These are phyloP conservation scores for Neonectria sp. DNA, from an alignment of 2,329 filamentous ascomycete genomes.

Conservation along the genomic window DNA sequence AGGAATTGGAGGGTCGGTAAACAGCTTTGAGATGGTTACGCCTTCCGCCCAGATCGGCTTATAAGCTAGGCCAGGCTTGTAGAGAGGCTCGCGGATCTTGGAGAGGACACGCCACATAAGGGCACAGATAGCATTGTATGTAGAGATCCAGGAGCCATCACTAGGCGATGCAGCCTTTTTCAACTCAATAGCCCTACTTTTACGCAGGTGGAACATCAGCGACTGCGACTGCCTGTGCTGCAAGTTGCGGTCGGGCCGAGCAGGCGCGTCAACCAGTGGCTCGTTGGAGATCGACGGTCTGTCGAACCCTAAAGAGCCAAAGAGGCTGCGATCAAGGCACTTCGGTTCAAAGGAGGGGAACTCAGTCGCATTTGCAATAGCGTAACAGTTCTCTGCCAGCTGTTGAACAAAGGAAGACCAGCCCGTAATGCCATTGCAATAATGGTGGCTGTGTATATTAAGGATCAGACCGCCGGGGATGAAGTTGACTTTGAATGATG, in stretches of 20 bases:
- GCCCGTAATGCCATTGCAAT: slow-evolving; percentile 57
- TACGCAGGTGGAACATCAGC: slow-evolving; percentile 29
- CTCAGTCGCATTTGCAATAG: slow-evolving; percentile 48
- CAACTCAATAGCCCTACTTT: slow-evolving; percentile 24
- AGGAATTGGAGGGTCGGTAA: slow-evolving; percentile 52
- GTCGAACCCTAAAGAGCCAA: slow-evolving; percentile 40
- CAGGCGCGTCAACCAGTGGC: slow-evolving; percentile 23
- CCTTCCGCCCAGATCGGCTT: slow-evolving; percentile 54
- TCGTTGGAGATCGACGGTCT: slow-evolving; percentile 10
- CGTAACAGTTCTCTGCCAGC: slow-evolving; percentile 59
- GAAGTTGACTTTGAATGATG: slow-evolving; percentile 59
- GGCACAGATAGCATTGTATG: slow-evolving; percentile 59
- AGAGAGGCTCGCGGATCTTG: slow-evolving; percentile 53
- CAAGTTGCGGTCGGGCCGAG: slow-evolving; percentile 13
- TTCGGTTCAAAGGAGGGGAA: slow-evolving; percentile 54
- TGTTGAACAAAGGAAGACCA: slow-evolving; percentile 55
- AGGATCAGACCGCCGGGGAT: slow-evolving; percentile 59
- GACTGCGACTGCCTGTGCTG: slow-evolving; percentile 25
- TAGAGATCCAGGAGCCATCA: slow-evolving; percentile 57
- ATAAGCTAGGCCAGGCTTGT: slow-evolving; percentile 47
- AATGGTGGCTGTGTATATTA: slow-evolving; percentile 59
- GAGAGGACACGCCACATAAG: slow-evolving; percentile 58
- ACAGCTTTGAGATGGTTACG: slow-evolving; percentile 55
- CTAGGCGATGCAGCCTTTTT: slow-evolving; percentile 25
- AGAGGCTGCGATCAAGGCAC: slow-evolving; percentile 53